Evolutionary conservation across 768 basidiomycete species (phyloP), one percentile per base, ranked within the genome.

Genomic region (Leccinum subgranulosum): DNA sequence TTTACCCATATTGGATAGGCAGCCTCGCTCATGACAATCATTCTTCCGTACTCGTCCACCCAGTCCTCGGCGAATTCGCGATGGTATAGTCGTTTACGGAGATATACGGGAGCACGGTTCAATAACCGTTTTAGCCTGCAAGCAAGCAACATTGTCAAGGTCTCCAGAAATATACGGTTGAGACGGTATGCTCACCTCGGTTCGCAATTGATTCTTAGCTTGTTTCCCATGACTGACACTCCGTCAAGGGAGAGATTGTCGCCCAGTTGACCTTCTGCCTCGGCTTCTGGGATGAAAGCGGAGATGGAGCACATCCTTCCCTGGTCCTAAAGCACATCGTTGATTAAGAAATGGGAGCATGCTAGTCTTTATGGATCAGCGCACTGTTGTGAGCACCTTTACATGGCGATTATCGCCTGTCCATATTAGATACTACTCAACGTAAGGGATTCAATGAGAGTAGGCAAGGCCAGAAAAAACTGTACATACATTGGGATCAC

Each of bases 1-100:
- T 72, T 61, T 61, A 81, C 84, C 70, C 81, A 72, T 60, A 81
- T 73, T 6, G 86, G 82, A 70, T 85, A 84, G 8, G 82, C 84
- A 8, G 84, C 81, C 60, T 86, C 84, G 49, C 85, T 81, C 47
- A 85, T 77, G 33, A 86, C 64, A 25, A 83, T 80, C 39, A 85
- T 64, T 57, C 77, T 75, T 29, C 79, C 81, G 11, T 74, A 64
- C 31, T 81, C 77, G 58, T 84, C 83, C 11, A 78, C 77, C 71
- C 82, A 78, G 29, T 75, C 77, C 25, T 85, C 82, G n/a, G 81
- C 69, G 28, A 73, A 70, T 17, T 70, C 58, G 17, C 62, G 72
- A 31, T 68, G 53, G 33, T 79, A 77, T 31, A 78, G 63, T 29
- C 74, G 69, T 11, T 79, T 70, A 2, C 78, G 76, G 7, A 76